A percentile compares a stretch with the other conserved stretches of the same genome.
Evolutionary conservation across 2,329 filamentous ascomycete species (phyloP).

Genomic region (Arthrobotrys musiformis): DNA sequence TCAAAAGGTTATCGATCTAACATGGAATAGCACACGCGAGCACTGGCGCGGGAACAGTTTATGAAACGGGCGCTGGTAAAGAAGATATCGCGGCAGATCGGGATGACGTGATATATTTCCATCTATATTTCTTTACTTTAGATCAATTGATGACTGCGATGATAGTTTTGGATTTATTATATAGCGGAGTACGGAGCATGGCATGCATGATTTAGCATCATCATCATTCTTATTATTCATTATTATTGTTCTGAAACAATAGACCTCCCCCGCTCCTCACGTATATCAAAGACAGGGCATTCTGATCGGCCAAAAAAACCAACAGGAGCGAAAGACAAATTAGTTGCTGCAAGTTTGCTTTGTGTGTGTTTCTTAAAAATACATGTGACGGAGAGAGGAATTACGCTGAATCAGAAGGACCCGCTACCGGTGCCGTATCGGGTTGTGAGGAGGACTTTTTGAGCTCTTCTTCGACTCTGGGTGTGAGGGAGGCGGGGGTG

Average conservation of each 20-base stretch:
- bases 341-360: not conserved
- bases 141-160: no score
- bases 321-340: not conserved
- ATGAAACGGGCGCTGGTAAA: conserved; percentile 81
- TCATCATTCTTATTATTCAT: no score
- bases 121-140: not conserved
- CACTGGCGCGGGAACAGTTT: conserved; percentile 81
- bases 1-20: no score
- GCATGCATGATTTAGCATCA: not conserved
- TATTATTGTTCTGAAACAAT: not conserved
- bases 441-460: conserved; percentile 63
- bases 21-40: conserved; percentile 69
- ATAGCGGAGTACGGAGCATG: not conserved
- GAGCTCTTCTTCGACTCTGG: conserved; percentile 78
- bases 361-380: not conserved
- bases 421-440: not conserved
- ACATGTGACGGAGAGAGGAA: not conserved
- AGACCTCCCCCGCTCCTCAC: not conserved
- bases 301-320: not conserved
- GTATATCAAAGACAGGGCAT: not conserved
- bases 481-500: conserved; percentile 84
- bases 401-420: not conserved
- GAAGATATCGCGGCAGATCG: conserved; percentile 82
- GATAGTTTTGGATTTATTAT: not conserved
- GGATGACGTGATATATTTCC: conserved; percentile 64